Conservation (phyloP, 2,329 filamentous ascomycete genomes). For the Knufia petricola region DNA sequence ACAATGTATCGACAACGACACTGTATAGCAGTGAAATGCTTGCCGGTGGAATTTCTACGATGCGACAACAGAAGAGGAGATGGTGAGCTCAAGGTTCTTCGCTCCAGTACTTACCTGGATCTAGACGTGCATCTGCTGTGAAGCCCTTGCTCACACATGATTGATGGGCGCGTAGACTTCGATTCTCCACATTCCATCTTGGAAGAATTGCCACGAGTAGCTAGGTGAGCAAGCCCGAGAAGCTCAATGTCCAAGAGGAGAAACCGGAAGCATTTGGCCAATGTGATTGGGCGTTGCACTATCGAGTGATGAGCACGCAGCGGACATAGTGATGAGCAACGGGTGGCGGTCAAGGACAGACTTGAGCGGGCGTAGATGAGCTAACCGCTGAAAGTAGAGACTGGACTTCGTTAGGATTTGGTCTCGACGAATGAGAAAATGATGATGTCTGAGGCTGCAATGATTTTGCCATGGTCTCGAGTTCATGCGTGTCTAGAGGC, state of each 20-base stretch:
- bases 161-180: slow-evolving; percentile 6
- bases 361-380: not conserved
- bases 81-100: not conserved
- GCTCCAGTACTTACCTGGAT: slow-evolving; percentile 7
- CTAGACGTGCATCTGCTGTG: not conserved
- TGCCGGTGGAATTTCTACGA: not conserved
- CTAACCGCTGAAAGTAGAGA: not conserved
- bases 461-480: not conserved
- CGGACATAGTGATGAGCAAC: not conserved
- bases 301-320: slow-evolving; percentile 7
- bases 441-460: not conserved
- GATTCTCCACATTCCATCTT: slow-evolving; percentile 1
- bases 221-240: not conserved
- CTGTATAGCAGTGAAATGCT: slow-evolving; percentile 4
- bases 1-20: not conserved
- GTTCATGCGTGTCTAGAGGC: not conserved
- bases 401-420: not conserved
- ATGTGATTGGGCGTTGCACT: slow-evolving; percentile 4
- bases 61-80: not conserved
- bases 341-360: not conserved
- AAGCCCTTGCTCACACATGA: not conserved
- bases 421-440: not conserved
- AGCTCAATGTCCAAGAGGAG: not conserved
- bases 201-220: not conserved
- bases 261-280: not conserved